Base-by-base conservation (phyloP, 352 stramenopile species). In the Pythium phragmiticola region DNA sequence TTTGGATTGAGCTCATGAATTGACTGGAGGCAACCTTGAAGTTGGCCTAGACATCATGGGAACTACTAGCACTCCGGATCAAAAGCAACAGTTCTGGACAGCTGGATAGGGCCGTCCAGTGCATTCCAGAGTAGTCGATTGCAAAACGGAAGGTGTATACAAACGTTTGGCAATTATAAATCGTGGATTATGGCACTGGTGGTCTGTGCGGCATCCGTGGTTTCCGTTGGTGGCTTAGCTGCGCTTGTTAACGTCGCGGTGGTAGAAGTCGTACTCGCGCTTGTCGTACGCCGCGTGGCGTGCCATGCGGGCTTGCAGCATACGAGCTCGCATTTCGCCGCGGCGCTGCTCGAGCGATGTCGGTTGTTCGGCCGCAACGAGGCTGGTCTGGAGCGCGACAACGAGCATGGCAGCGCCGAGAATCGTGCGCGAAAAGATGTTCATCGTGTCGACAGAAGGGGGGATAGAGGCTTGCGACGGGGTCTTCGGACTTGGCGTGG, bases 211-310 rank as follows among this genome's bases (percentile, higher is more conserved):
- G 34, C 34, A 13, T 56, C 21, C 13, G 17, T 23, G 47, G 7
- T 28, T 30, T 36, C n/a, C n/a, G 47, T 39, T 37, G 23, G 11
- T 53, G 4, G 33, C 26, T 34, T 50, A 60, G 13, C 14, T 26
- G 46, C 57, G 57, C 57, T 63, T 63, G 39, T 46, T 54, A 16
- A 28, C 37, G 34, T 63, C 47, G 58, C 58, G 51, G 52, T 72
- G 47, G 59, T 53, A 67, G 26, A 63, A 67, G 58, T 72, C 65
- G 45, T 65, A 60, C 49, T 72, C 65, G 19, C 48, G 33, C 52
- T 64, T 67, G 26, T 72, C 53, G 41, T 62, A 67, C 17, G 47
- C 58, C 4, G 58, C 65, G 19, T 60, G 45, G 47, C 58, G 65
- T 0, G 45, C 47, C 45, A 63, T 37, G n/a, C 58, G 65, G 36